Conservation (phyloP, 257 asterid species). For the Jacaranda mimosifolia region DNA sequence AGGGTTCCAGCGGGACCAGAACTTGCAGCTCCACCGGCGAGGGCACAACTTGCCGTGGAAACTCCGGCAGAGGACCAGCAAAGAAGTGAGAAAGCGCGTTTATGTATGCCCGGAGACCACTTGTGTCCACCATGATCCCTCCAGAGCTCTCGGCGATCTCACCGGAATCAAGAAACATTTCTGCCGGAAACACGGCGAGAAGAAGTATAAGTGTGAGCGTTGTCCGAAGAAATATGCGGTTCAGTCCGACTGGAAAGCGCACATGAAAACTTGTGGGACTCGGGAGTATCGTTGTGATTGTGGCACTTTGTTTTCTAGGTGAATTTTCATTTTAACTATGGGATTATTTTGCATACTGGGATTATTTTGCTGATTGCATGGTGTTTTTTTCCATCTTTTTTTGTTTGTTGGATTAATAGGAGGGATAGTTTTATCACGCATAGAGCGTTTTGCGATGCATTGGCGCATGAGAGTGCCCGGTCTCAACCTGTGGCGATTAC, state of each 20-base stretch:
- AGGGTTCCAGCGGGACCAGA: constrained; percentile 90
- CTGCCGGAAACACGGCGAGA: constrained; percentile 86
- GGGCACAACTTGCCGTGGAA: constrained; percentile 98
- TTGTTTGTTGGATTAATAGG: constrained; percentile 45
- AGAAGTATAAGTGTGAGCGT: constrained; percentile 74
- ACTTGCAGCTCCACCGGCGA: constrained; percentile 80
- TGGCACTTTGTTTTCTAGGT: constrained; percentile 86
- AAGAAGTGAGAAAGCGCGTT: constrained; percentile 66
- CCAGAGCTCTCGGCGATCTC: constrained; percentile 84
- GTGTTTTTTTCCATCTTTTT: not conserved
- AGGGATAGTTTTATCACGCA: constrained; percentile 87
- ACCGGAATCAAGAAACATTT: constrained; percentile 91
- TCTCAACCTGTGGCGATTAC: constrained; percentile 36
- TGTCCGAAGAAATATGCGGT: constrained; percentile 82
- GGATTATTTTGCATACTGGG: not conserved
- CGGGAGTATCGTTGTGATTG: constrained; percentile 82
- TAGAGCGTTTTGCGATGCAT: constrained; percentile 83
- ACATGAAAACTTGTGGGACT: constrained; percentile 86
- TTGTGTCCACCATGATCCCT: constrained; percentile 77
- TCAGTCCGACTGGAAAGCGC: constrained; percentile 88
- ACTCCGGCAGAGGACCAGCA: constrained; percentile 65
- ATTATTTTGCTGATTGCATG: not conserved
- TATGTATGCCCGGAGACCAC: constrained; percentile 76
- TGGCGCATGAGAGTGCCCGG: constrained; percentile 69
- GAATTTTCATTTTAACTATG: not conserved